phyloP scores from a whole-genome alignment of 176 grass and related monocot genomes.

The Otatea glauca region DNA sequence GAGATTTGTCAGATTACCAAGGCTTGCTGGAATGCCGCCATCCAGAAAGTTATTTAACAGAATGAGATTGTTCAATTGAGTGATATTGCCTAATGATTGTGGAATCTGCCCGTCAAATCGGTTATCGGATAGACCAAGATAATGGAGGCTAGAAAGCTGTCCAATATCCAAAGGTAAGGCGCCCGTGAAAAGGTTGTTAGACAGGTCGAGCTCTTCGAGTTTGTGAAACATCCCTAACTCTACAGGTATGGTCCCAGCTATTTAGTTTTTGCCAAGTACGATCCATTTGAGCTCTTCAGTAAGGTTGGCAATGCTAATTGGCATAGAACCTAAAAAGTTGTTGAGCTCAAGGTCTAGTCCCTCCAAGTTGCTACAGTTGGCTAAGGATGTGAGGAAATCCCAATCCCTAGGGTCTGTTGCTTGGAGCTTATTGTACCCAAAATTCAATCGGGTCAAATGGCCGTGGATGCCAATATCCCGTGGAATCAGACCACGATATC shows the following conservation, averaged over 20 bases:
- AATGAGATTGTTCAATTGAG: neutral
- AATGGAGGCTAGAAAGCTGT: neutral
- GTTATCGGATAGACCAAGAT: neutral
- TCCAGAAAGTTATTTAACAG: constrained; percentile 26
- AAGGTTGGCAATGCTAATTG: constrained; percentile 10
- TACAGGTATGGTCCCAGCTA: constrained; percentile 17
- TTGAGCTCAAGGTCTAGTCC: neutral
- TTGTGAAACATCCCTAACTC: neutral
- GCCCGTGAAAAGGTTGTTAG: constrained; percentile 34
- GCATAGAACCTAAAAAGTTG: constrained; percentile 29
- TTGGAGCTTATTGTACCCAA: neutral
- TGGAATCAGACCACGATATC: no score
- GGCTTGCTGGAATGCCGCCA: constrained; percentile 6
- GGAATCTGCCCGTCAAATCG: constrained; percentile 25
- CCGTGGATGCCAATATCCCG: no score
- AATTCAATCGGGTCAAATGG: neutral
- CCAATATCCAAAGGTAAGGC: constrained; percentile 22
- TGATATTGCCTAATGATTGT: constrained; percentile 31
- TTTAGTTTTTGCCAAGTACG: neutral
- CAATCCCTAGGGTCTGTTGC: constrained; percentile 9
- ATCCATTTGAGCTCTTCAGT: neutral
- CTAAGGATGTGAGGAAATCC: constrained; percentile 35
- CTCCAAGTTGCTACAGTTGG: constrained; percentile 2
- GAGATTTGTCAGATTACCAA: constrained; percentile 2
- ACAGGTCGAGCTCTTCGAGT: neutral